Base-by-base conservation (phyloP, 1,284 basidiomycete genomes). In the Melampsora larici-populina region DNA sequence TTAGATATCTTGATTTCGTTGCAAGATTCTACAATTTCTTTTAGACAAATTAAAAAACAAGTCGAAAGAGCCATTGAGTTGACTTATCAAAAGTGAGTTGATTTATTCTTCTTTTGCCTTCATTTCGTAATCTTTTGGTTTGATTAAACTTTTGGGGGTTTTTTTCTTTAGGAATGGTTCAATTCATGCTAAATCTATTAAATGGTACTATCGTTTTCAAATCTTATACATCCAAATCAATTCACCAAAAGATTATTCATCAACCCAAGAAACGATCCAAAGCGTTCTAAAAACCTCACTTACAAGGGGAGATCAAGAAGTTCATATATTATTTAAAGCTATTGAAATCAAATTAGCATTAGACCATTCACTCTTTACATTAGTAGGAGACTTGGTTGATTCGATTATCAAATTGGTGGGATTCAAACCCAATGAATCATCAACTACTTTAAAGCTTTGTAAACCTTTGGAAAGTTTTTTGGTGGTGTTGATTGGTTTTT, bases 21-120 rank as follows among this genome's bases (percentile, higher is more conserved):
- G 21, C 18, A 40, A 17, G 71, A 74, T 55, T 21, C 62, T 9
- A 65, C 2, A 1, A 17, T 55, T 18, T 33, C 62, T 31, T 66
- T 74, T 4, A n/a, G 71, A 17, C 71, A 74, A 46, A 66, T 74
- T 18, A 64, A 66, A 26, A 66, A 74, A 65, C 43, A 43, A 15
- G 33, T 65, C 31, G 62, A 74, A 64, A 58, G 71, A 13, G 15
- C 21, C 13, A 74, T 74, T 46, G 62, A 74, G 24, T 49, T 64
- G 29, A 74, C 71, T n/a, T n/a, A n/a, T n/a, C 0, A 40, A 64
- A 21, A 72, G 33, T 31, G 40, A 13, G 26, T 49, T 60, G 1
- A 1, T 9, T 24, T 29, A 1, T 15, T 21, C 1, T 29, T 29
- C 4, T 51, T 21, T 24, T 1, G 21, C 0, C 17, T 21, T 7